Evolutionary conservation across 2,329 filamentous ascomycete genomes (phyloP), one percentile per base, ranked within the genome.

Genomic region (Aspergillus caelatus): DNA sequence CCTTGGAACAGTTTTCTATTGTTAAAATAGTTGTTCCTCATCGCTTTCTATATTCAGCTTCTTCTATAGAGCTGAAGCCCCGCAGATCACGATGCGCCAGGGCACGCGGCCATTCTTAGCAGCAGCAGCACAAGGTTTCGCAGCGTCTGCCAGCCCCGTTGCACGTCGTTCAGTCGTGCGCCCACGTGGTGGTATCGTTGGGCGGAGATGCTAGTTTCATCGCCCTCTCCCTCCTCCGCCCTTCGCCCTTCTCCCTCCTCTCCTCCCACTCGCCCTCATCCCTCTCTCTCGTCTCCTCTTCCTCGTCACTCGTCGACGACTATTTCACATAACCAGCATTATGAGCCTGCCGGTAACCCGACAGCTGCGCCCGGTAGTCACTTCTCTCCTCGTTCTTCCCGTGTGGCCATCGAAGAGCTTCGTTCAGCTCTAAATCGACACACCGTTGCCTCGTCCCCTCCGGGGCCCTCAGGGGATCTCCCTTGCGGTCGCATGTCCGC

Each of bases 121-220:
- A 63, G 63, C 62, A 63, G 66, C 65, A 66, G 66, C 65, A 70
- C 66, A 67, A 68, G 70, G 70, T 71, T 72, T 68, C 71, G 70
- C 74, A 74, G 74, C 71, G 64, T 68, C 68, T 65, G 70, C 66
- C 65, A 65, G 48, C 58, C 63, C 62, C 68, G 64, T 67, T 61
- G 64, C 71, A 71, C 69, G 68, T 70, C 71, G 70, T 77, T 70
- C 68, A 76, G 68, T 77, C 70, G 68, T 75, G 70, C 71, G 69
- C 75, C 75, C 74, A 77, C 75, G 75, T 77, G 75, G 74, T 75
- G 71, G 66, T 66, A 66, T 71, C 70, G 68, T 70, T 71, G 69
- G 69, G 69, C 70, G 69, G 68, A 72, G 64, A 79, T 80, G 76
- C 74, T 79, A 70, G 72, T 76, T 64, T 79, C 79, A 32, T 80